Percentiles rank a stretch among this genome's conserved stretches.
phyloP scores from a whole-genome alignment of 331 rosid species.

The Pyracantha coccinea region DNA sequence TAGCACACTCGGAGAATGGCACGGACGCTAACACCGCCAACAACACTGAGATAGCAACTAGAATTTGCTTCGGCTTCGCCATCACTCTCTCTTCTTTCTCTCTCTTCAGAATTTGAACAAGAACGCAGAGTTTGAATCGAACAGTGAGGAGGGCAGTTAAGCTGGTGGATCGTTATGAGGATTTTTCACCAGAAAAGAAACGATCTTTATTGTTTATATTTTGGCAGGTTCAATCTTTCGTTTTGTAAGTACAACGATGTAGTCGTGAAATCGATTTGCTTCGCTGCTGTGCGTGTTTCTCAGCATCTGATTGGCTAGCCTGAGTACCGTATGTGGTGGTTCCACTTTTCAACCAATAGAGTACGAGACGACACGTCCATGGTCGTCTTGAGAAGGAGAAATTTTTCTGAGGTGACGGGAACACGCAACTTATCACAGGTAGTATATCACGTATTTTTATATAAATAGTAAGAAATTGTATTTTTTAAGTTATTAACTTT shows the following conservation, averaged over 20 bases:
- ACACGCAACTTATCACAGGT: too few relatives aligned
- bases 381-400: too few relatives aligned
- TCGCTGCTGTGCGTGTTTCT: conserved; percentile 10
- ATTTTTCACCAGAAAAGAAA: neutral
- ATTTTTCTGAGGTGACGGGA: too few relatives aligned
- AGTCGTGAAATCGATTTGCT: neutral
- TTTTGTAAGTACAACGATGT: neutral
- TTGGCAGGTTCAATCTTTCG: neutral
- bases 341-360: conserved; percentile 42
- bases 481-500: too few relatives aligned
- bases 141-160: neutral
- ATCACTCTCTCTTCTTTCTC: neutral
- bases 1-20: conserved; percentile 44
- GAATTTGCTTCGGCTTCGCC: conserved; percentile 39
- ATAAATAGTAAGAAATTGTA: accelerated
- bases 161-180: neutral
- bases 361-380: conserved; percentile 28
- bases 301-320: conserved; percentile 24
- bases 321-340: neutral
- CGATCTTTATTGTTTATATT: neutral
- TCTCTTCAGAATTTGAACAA: neutral
- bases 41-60: conserved; percentile 26
- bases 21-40: conserved; percentile 37
- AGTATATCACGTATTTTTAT: too few relatives aligned
- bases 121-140: neutral